These are phyloP conservation scores for Fusarium illudens DNA, from an alignment of 2,329 filamentous ascomycete species.

Conservation along the genomic window DNA sequence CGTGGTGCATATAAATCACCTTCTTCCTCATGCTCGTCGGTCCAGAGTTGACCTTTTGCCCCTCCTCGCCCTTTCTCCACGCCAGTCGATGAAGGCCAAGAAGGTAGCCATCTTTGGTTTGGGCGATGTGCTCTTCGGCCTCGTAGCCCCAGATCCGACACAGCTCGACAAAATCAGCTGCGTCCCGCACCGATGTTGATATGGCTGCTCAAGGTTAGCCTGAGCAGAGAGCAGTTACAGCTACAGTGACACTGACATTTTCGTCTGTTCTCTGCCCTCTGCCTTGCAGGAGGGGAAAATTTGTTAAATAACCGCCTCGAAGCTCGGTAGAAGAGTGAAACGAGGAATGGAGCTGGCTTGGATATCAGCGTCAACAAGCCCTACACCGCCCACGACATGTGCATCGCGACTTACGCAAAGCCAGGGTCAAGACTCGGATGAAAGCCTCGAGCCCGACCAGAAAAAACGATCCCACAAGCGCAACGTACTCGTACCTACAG, in stretches of 20 bases:
- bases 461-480: slow-evolving; percentile 82
- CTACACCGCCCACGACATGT: slow-evolving; percentile 15
- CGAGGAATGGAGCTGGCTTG: slow-evolving; percentile 74
- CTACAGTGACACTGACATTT: slow-evolving; percentile 58
- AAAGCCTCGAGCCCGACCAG: slow-evolving; percentile 84
- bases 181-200: slow-evolving; percentile 81
- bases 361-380: slow-evolving; percentile 6
- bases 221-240: slow-evolving; percentile 46
- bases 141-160: slow-evolving; percentile 91
- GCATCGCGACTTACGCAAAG: slow-evolving; percentile 71
- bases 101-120: slow-evolving; percentile 93
- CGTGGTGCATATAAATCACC: slow-evolving; percentile 94
- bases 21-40: slow-evolving; percentile 76
- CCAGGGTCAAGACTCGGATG: slow-evolving; percentile 85
- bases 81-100: slow-evolving; percentile 88
- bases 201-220: slow-evolving; percentile 69
- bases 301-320: slow-evolving; percentile 86
- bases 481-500: slow-evolving; percentile 82
- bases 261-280: slow-evolving; percentile 72
- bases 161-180: slow-evolving; percentile 92
- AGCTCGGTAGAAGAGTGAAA: slow-evolving; percentile 81
- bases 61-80: slow-evolving; percentile 83
- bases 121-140: slow-evolving; percentile 94
- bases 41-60: slow-evolving; percentile 78
- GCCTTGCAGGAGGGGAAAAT: slow-evolving; percentile 74